These are phyloP conservation scores for Exutisphaerella laricina DNA, from an alignment of 2,329 filamentous ascomycete genomes.

Conservation along the genomic window DNA sequence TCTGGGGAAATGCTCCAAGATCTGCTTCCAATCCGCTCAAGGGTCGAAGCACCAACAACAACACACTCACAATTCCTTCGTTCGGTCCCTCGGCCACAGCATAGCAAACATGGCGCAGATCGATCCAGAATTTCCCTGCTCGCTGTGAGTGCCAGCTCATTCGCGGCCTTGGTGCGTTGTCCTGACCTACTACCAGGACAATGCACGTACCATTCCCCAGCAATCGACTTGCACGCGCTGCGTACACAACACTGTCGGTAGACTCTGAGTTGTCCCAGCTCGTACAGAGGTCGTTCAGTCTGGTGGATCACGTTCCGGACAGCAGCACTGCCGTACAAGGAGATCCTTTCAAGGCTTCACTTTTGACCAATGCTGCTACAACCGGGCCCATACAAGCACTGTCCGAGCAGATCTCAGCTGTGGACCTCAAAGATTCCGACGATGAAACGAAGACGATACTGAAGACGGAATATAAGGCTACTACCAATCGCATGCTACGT, in stretches of 20 bases:
- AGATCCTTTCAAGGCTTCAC: conserved; percentile 20
- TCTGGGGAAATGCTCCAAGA: no score
- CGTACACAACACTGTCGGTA: conserved; percentile 70
- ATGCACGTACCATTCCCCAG: conserved; percentile 78
- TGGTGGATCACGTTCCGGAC: conserved; percentile 35
- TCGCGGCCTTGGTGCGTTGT: background rate
- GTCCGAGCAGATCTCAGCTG: conserved; percentile 1
- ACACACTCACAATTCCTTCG: no score
- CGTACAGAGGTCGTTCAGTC: conserved; percentile 65
- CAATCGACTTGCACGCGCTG: conserved; percentile 67
- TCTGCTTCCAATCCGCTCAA: no score
- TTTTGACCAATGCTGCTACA: conserved; percentile 15
- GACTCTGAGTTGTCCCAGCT: conserved; percentile 85
- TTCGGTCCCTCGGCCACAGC: no score
- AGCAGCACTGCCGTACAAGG: conserved; percentile 13
- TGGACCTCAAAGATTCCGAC: background rate
- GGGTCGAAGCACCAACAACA: no score
- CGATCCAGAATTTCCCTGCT: conserved; percentile 22
- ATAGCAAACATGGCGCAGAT: background rate
- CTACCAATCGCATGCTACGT: conserved; percentile 92
- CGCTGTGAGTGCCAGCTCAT: conserved; percentile 23
- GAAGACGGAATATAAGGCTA: conserved; percentile 72
- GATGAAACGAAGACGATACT: conserved; percentile 51
- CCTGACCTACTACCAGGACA: conserved; percentile 48
- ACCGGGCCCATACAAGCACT: conserved; percentile 11